A percentile compares a stretch with the other conserved stretches of the same genome.
Evolutionary conservation across 1,284 basidiomycete species (phyloP).

Genomic region (Inonotus obliquus): DNA sequence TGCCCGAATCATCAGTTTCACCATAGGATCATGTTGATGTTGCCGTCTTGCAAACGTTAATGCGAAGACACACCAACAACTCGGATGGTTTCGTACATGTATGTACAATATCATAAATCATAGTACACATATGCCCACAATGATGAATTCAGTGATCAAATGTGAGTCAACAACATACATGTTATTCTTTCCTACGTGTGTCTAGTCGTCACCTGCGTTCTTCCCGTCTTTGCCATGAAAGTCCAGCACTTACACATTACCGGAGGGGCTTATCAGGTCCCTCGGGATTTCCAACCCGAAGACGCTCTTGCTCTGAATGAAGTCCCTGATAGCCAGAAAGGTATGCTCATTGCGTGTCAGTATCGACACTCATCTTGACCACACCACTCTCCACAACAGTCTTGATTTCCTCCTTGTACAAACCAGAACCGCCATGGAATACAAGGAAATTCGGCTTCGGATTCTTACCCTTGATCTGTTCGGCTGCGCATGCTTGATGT

Average conservation of each 20-base stretch:
- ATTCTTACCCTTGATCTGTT: constrained; percentile 64
- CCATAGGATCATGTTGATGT: no score
- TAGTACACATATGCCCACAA: no score
- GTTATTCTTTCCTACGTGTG: background rate
- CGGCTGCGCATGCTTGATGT: constrained; percentile 81
- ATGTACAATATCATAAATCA: no score
- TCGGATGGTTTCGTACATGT: no score
- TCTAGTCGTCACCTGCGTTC: background rate
- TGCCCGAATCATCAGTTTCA: no score
- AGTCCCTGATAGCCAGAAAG: constrained; percentile 89
- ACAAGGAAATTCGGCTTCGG: constrained; percentile 94
- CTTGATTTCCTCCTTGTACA: constrained; percentile 93
- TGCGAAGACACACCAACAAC: no score
- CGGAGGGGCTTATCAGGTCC: constrained; percentile 89
- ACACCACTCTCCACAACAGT: constrained; percentile 92
- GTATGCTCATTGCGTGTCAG: constrained; percentile 94
- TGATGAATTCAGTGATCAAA: no score
- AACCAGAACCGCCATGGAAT: constrained; percentile 99
- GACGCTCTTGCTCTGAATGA: constrained; percentile 76
- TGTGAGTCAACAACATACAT: background rate
- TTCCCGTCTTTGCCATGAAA: background rate
- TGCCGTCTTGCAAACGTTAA: no score
- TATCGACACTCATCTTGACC: constrained; percentile 97
- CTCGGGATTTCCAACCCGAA: constrained; percentile 95
- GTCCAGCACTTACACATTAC: constrained; percentile 85